Evolutionary conservation across 169 alveolate genomes (phyloP), one percentile per base, ranked within the genome.

Genomic region (Eimeria mitis): DNA sequence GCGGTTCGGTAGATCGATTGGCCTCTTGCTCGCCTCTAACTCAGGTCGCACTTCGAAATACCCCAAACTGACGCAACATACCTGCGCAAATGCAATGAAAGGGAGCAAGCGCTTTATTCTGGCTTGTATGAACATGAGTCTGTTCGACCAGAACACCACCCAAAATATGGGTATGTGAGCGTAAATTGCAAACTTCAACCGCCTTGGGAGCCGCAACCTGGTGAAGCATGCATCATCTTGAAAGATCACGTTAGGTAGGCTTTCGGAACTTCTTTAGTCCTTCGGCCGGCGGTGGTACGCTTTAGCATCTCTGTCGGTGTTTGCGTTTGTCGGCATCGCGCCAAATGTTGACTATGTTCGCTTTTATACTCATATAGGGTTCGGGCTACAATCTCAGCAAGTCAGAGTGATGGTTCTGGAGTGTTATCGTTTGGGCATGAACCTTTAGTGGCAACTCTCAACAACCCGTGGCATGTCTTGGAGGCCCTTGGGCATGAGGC

Each of bases 141-240:
- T 34, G 95, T 91, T 16, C 83, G 95, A 49, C 91, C 95, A 34
- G 95, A 91, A 42, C 95, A 91, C 44, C 95, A 85, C 16, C 95
- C 95, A 28, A 91, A 76, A 44, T 71, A 65, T 70, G 90, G 91
- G 40, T 34, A 59, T 31, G 73, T 91, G 7, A 91, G 88, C 91
- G 85, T 91, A n/a, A 40, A 63, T 81, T 76, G 89, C 75, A 49
- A 79, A 21, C 52, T 85, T 21, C 73, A 49, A 42, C 84, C 91
- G 11, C 91, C 56, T 31, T 76, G 91, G 75, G 89, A 78, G n/a
- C 63, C 63, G 71, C 95, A 91, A 21, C 19, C 87, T 23, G 61
- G 95, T 42, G 89, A 81, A 63, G 95, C 95, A 5, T 91, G 87
- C 59, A 31, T 91, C 47, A 70, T 91, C 61, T 61, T 91, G 75